Evolutionary conservation across 805 yeast genomes (phyloP).

Genomic region (Metschnikowia matae): DNA sequence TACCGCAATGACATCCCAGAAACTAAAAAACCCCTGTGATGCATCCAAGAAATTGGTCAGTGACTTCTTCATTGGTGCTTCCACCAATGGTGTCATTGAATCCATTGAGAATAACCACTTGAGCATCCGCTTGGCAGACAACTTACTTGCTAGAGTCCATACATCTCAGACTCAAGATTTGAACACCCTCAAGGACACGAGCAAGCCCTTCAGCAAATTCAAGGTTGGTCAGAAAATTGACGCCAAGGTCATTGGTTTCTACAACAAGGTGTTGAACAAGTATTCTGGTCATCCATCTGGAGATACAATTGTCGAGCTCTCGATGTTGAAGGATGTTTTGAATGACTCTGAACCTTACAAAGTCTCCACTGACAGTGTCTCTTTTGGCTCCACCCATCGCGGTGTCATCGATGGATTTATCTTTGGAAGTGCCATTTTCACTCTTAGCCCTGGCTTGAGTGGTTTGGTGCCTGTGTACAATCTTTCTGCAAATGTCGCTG

Average conservation of each 20-base stretch:
- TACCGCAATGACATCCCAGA: constrained; percentile 7
- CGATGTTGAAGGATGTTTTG: constrained; percentile 46
- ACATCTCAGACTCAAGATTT: constrained; percentile 59
- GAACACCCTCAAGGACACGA: constrained; percentile 52
- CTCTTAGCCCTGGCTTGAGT: constrained; percentile 61
- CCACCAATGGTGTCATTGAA: constrained; percentile 57
- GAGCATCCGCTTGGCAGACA: constrained; percentile 71
- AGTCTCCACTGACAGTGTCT: constrained; percentile 24
- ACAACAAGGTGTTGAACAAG: constrained; percentile 63
- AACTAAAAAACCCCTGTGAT: constrained; percentile 57
- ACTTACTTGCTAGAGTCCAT: constrained; percentile 76
- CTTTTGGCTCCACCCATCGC: constrained; percentile 46
- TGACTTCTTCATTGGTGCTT: constrained; percentile 57
- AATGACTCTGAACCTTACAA: constrained; percentile 14
- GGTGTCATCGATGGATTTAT: constrained; percentile 66
- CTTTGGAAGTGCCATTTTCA: constrained; percentile 61
- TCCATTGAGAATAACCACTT: constrained; percentile 69
- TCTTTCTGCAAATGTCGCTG: constrained; percentile 49
- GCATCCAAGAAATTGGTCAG: constrained; percentile 39
- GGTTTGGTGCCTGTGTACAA: constrained; percentile 68
- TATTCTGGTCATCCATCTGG: constrained; percentile 53
- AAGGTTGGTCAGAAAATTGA: constrained; percentile 53
- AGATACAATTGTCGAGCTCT: constrained; percentile 60
- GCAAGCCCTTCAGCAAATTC: constrained; percentile 57
- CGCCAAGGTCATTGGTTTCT: constrained; percentile 72